Base-by-base conservation (phyloP, 202 grass and related monocot species). In the Eragrostis tef region DNA sequence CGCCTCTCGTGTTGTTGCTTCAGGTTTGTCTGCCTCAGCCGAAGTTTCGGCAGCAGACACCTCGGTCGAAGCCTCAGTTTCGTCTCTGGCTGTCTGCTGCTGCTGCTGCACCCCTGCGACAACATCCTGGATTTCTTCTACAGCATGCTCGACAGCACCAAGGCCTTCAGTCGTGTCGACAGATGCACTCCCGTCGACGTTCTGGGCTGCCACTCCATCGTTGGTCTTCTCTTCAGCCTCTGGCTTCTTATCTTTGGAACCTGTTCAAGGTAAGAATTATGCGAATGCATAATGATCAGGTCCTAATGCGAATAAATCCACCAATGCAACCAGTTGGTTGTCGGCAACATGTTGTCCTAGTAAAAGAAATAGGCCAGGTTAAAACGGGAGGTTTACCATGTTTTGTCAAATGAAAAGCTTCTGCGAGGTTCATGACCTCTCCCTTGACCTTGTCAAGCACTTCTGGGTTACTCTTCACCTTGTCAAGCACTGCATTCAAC, bases 391-490 rank as follows among this genome's bases (percentile, higher is more conserved):
- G 4, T 69, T 86, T 79, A 90, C 88, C 88, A 74, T 74, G 84
- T 56, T 68, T 79, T 9, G 25, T 46, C 15, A 86, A 62, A 79
- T 90, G 88, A 11, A 90, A 48, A 64, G 58, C 74, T 6, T 79
- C 68, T 41, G 79, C 84, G 70, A 87, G 72, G 85, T 36, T 82
- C 46, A 1, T 70, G 27, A 87, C 64, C 71, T 82, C 85, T 47
- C 53, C 79, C 79, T 87, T 82, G 71, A 79, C 83, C 62, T 86
- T 89, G 22, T 89, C 79, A 45, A 86, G 13, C 44, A 79, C 60
- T 75, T 90, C 83, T 79, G 83, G 88, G 36, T 79, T 71, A 19
- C n/a, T 83, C 62, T 83, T 86, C 53, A 90, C 84, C 45, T 79
- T 79, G 22, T 89, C 79, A 17, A 86, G 69, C 11, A 74, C 88